Percentiles rank a stretch among this genome's conserved stretches.
Conservation (phyloP, 495 filamentous ascomycete genomes). For the Cudoniella acicularis region DNA sequence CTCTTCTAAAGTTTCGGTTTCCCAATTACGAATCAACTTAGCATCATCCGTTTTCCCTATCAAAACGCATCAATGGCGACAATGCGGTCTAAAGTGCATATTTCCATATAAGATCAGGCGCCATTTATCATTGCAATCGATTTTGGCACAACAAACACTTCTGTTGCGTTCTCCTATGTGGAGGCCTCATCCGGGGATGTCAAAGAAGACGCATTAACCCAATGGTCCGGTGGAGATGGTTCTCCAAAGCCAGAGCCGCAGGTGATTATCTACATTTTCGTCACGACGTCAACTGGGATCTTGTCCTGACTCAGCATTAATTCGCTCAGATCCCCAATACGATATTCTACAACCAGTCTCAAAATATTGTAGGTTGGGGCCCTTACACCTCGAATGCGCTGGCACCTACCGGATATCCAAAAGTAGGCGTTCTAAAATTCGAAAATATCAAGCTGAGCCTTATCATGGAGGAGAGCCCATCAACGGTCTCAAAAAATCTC, state of each 20-base stretch:
- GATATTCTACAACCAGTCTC: slow-evolving; percentile 67
- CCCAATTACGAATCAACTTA: too few species aligned
- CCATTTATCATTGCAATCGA: background rate
- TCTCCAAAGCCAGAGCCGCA: background rate
- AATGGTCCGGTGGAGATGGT: background rate
- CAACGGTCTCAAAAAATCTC: slow-evolving; percentile 68
- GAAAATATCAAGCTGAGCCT: slow-evolving; percentile 73
- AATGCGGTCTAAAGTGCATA: too few species aligned
- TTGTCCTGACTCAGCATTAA: too few species aligned
- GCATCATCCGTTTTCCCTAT: too few species aligned
- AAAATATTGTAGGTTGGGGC: slow-evolving; percentile 69
- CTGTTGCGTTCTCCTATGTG: background rate
- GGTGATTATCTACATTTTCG: background rate
- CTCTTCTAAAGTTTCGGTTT: too few species aligned
- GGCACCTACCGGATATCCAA: slow-evolving; percentile 65
- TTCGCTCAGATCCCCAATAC: slow-evolving; percentile 68
- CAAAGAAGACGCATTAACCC: background rate
- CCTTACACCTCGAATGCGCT: slow-evolving; percentile 67
- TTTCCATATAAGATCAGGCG: too few species aligned
- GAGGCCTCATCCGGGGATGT: background rate
- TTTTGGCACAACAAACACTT: background rate
- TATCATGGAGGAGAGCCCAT: slow-evolving; percentile 67
- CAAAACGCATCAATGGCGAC: too few species aligned
- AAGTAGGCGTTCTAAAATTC: slow-evolving; percentile 67
- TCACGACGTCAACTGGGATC: background rate